Conservation (phyloP, 805 yeast species). For the Wickerhamomyces ciferrii region DNA sequence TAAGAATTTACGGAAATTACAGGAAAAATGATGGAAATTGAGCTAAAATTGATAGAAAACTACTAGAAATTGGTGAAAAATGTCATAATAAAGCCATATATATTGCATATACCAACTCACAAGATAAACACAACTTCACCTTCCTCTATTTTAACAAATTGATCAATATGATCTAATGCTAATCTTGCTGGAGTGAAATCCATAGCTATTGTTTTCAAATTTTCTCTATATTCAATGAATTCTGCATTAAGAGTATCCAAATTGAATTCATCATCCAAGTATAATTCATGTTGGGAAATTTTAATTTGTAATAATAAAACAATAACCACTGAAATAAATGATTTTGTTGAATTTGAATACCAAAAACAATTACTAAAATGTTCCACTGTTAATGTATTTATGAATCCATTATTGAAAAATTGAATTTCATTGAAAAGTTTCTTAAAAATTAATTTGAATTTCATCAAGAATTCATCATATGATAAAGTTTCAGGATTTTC, state of each 20-base stretch:
- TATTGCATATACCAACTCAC: too few species aligned
- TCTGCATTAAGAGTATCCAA: neutral
- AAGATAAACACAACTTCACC: neutral
- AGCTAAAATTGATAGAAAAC: too few species aligned
- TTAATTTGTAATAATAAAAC: conserved; percentile 13
- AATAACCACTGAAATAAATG: conserved; percentile 19
- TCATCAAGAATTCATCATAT: conserved; percentile 1
- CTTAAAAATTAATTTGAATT: conserved; percentile 13
- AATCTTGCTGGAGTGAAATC: neutral
- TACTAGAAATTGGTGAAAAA: too few species aligned
- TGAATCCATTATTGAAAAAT: conserved; percentile 13
- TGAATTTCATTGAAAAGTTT: conserved; percentile 9
- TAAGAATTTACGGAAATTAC: neutral
- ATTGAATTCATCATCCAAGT: conserved; percentile 13
- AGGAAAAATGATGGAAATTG: too few species aligned
- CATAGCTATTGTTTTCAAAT: neutral
- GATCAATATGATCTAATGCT: conserved; percentile 1
- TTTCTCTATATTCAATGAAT: conserved; percentile 2
- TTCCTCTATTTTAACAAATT: neutral
- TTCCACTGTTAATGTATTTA: conserved; percentile 12
- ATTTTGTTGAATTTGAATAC: conserved; percentile 11
- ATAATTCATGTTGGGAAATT: conserved; percentile 10
- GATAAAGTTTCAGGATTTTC: conserved; percentile 9
- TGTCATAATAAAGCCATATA: too few species aligned
- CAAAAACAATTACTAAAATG: conserved; percentile 16